phyloP scores from a whole-genome alignment of 2,329 filamentous ascomycete species.

The Paecilomyces sp. region DNA sequence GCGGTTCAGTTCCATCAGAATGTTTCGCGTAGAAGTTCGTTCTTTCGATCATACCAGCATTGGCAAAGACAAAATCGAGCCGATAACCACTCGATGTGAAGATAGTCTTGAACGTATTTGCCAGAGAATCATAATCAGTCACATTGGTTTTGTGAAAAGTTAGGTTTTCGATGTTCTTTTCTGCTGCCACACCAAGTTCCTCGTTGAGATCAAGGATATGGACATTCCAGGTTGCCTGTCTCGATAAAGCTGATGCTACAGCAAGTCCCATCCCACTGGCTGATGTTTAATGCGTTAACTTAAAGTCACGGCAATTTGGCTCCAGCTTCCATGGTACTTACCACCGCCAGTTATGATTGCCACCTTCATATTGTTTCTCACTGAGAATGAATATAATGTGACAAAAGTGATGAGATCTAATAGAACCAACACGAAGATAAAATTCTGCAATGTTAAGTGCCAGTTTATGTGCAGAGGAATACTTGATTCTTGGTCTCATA shows the following conservation, averaged over 20 bases:
- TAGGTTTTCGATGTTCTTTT: slow-evolving; percentile 17
- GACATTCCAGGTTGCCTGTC: slow-evolving; percentile 30
- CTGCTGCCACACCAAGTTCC: slow-evolving; percentile 22
- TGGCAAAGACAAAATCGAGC: slow-evolving; percentile 45
- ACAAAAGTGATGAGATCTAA: too few relatives aligned
- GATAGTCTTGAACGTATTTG: slow-evolving; percentile 28
- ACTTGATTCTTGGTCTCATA: neutral
- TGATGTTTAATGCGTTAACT: slow-evolving; percentile 7
- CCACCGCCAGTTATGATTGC: neutral
- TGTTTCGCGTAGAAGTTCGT: slow-evolving; percentile 34
- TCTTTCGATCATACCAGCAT: slow-evolving; percentile 40
- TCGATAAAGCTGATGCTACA: slow-evolving; percentile 31
- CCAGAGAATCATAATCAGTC: slow-evolving; percentile 26
- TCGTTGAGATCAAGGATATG: slow-evolving; percentile 36
- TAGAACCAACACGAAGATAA: too few relatives aligned
- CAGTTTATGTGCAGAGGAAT: neutral
- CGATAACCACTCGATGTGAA: slow-evolving; percentile 25
- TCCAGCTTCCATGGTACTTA: neutral
- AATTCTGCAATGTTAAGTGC: neutral
- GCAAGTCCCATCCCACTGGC: slow-evolving; percentile 39
- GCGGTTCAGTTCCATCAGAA: slow-evolving; percentile 12
- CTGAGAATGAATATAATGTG: neutral
- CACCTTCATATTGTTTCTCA: neutral
- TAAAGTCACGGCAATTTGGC: neutral
- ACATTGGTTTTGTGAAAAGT: slow-evolving; percentile 35